These are phyloP conservation scores for Alternaria angustiovoidea DNA, from an alignment of 2,329 filamentous ascomycete species.

Conservation along the genomic window DNA sequence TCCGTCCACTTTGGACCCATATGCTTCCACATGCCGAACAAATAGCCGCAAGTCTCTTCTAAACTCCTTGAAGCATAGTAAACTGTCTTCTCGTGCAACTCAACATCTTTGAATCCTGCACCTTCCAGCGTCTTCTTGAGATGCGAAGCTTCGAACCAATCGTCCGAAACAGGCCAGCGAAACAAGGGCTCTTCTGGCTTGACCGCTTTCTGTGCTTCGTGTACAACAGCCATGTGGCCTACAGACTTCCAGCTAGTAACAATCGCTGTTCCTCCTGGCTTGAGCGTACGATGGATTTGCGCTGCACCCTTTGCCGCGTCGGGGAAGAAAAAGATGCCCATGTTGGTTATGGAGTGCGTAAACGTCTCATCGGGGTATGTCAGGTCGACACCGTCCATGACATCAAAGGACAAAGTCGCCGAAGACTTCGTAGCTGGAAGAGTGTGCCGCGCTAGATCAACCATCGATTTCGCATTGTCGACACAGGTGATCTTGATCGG, in stretches of 20 bases:
- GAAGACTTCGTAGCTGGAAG: background rate
- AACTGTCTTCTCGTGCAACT: conserved; percentile 10
- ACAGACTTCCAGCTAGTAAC: conserved; percentile 32
- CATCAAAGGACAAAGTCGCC: background rate
- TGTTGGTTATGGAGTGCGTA: conserved; percentile 50
- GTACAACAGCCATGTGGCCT: conserved; percentile 3
- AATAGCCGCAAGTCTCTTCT: conserved; percentile 5
- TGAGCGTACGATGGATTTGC: conserved; percentile 50
- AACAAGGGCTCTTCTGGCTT: conserved; percentile 14
- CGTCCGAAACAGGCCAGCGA: conserved; percentile 20
- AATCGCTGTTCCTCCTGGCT: conserved; percentile 46
- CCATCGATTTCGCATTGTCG: conserved; percentile 19
- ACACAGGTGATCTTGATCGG: conserved; percentile 15
- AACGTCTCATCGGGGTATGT: conserved; percentile 41
- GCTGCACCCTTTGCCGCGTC: conserved; percentile 30
- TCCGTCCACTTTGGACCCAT: conserved; percentile 13
- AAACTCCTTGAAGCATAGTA: conserved; percentile 16
- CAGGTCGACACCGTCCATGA: conserved; percentile 19
- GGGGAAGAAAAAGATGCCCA: conserved; percentile 49
- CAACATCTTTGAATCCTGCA: conserved; percentile 16
- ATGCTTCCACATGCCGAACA: conserved; percentile 13
- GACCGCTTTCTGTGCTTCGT: conserved; percentile 15
- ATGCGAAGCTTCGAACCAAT: conserved; percentile 17
- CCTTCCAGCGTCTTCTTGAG: conserved; percentile 12
- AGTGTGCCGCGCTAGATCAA: conserved; percentile 13